These are phyloP conservation scores for Plasmodium yoelii DNA, from an alignment of 169 alveolate genomes.

Conservation along the genomic window DNA sequence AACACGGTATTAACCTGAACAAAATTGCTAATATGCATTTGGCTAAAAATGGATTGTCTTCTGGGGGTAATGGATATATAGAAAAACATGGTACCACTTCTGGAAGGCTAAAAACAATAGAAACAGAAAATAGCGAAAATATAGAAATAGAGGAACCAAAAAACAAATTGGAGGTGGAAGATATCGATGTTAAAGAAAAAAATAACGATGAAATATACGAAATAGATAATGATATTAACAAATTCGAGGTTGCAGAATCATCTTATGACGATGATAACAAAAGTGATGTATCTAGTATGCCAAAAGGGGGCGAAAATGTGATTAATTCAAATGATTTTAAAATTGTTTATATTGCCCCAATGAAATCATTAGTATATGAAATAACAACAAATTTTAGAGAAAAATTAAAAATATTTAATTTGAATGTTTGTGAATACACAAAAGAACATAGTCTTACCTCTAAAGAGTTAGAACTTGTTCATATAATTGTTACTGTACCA, in stretches of 20 bases:
- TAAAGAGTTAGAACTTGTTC: conserved; percentile 96
- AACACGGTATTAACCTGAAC: conserved; percentile 34
- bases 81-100: neutral
- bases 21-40: conserved; percentile 17
- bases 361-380: conserved; percentile 99
- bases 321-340: conserved; percentile 91
- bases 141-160: neutral
- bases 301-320: neutral
- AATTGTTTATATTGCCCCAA: conserved; percentile 99
- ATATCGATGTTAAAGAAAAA: neutral
- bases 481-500: conserved; percentile 99
- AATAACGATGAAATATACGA: neutral
- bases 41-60: neutral
- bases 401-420: conserved; percentile 45
- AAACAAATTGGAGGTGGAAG: neutral
- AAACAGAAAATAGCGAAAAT: neutral
- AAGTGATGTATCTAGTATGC: neutral
- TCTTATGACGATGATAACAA: neutral
- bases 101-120: neutral
- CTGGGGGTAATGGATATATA: neutral
- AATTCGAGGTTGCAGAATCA: too few species aligned
- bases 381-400: conserved; percentile 62
- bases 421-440: conserved; percentile 63
- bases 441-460: conserved; percentile 88
- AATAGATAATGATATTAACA: neutral